Evolutionary conservation across 345 rosid genomes (phyloP).

Genomic region (Nasturtium officinale): DNA sequence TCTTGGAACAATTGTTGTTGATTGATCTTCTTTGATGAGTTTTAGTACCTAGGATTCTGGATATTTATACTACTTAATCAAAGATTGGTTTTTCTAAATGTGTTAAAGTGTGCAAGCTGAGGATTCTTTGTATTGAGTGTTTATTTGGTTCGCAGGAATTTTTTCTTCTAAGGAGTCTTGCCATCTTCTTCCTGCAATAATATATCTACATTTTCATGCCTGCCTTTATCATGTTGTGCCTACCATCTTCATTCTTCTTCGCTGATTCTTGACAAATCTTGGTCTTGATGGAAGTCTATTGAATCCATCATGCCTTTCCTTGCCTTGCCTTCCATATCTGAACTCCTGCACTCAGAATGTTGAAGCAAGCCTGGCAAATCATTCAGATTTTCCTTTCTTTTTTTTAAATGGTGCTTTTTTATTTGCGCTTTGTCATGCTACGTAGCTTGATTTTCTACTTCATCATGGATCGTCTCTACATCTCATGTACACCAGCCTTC

Average conservation of each 20-base stretch:
- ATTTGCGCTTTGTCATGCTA: constrained; percentile 45
- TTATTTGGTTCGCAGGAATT: constrained; percentile 90
- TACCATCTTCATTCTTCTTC: constrained; percentile 21
- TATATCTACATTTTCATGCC: constrained; percentile 59
- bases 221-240: constrained; percentile 50
- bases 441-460: constrained; percentile 36
- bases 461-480: constrained; percentile 72
- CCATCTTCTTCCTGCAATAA: constrained; percentile 61
- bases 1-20: neutral
- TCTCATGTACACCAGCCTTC: constrained; percentile 81
- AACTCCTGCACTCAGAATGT: constrained; percentile 67
- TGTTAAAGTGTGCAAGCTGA: constrained; percentile 26
- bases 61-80: neutral
- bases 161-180: constrained; percentile 67
- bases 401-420: constrained; percentile 44
- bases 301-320: constrained; percentile 54
- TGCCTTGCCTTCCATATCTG: constrained; percentile 58
- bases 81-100: neutral
- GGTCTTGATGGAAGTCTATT: constrained; percentile 64
- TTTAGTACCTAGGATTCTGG: constrained; percentile 15
- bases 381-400: constrained; percentile 51
- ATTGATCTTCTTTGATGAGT: neutral
- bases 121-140: constrained; percentile 62
- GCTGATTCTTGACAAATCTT: constrained; percentile 47
- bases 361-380: constrained; percentile 69